Evolutionary conservation across 2,329 filamentous ascomycete genomes (phyloP), one percentile per base, ranked within the genome.

Genomic region (Acephala macrosclerotiorum): DNA sequence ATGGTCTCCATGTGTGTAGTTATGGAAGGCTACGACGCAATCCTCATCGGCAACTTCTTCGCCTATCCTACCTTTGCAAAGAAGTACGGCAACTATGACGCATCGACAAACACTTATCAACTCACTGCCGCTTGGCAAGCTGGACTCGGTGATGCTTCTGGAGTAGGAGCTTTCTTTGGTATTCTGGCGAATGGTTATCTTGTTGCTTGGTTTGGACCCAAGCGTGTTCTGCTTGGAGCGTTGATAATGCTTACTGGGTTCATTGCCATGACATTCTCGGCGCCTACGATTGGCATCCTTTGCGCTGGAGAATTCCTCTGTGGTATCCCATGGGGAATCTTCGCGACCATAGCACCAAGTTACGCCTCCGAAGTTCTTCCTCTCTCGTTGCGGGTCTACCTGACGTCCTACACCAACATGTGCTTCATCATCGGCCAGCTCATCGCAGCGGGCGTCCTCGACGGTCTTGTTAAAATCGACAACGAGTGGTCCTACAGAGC

Each of bases 241-340:
- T 75, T 84, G n/a, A 63, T 79, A 22, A 69, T 80, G 45, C 75
- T 83, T 61, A 77, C 76, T 36, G 80, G 79, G 3, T 82, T 80
- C 73, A 81, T 80, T 33, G 76, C 80, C 20, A 79, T 84, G 61
- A 81, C 82, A 66, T 83, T 84, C 75, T 83, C 81, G 1, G 82
- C 82, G 1, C 75, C 78, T 47, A 81, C 79, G 51, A 77, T 83
- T 33, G 77, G 79, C 64, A 73, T 80, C 16, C 73, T 84, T 25
- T 76, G 82, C 7, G 80, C 79, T 3, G 81, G 79, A 45, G 80
- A 83, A 70, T 81, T 83, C 35, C 75, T 84, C n/a, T 81, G 79
- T 60, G 80, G 82, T 58, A 77, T 84, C 53, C 81, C 82, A 3
- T 84, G 51, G 61, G 81, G 81, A 49, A 40, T 69, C 79, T 83